Evolutionary conservation across 306 rosid genomes (phyloP).

Genomic region (Phaseolus lunatus): DNA sequence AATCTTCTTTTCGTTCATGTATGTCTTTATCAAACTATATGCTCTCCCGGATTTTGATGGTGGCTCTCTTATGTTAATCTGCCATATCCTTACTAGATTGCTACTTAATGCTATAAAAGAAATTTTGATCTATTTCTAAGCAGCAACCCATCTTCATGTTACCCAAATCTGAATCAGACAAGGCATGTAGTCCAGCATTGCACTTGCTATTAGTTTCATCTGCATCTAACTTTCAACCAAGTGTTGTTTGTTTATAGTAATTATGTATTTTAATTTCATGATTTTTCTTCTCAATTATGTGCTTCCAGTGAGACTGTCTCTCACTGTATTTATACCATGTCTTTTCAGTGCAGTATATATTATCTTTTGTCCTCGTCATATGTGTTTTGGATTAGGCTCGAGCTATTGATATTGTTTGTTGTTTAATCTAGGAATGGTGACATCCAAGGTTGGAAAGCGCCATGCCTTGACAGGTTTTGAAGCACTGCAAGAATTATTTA

Average conservation of each 20-base stretch:
- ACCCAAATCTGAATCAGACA: not conserved
- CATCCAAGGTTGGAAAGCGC: constrained; percentile 97
- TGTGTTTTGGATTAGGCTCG: not conserved
- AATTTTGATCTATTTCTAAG: not conserved
- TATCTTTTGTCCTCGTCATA: constrained; percentile 9
- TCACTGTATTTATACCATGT: constrained; percentile 6
- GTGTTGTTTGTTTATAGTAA: not conserved
- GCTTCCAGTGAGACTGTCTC: constrained; percentile 21
- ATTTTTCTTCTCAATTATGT: not conserved
- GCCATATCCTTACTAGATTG: not conserved
- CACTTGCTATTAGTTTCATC: constrained; percentile 18
- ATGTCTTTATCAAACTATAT: not conserved
- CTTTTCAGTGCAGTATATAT: not conserved
- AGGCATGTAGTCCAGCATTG: not conserved
- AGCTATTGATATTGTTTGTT: constrained; percentile 30
- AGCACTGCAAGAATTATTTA: constrained; percentile 83
- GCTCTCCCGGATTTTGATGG: not conserved
- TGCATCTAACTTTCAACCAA: not conserved
- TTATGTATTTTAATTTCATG: not conserved
- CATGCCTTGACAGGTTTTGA: constrained; percentile 93
- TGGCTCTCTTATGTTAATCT: not conserved
- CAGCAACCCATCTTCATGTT: not conserved
- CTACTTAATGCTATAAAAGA: not conserved
- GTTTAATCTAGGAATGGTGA: constrained; percentile 81
- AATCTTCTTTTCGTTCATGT: not conserved